A percentile compares a stretch with the other conserved stretches of the same genome.
phyloP scores from a whole-genome alignment of 2,329 filamentous ascomycete species.

The Aspergillus pseudoterreus region DNA sequence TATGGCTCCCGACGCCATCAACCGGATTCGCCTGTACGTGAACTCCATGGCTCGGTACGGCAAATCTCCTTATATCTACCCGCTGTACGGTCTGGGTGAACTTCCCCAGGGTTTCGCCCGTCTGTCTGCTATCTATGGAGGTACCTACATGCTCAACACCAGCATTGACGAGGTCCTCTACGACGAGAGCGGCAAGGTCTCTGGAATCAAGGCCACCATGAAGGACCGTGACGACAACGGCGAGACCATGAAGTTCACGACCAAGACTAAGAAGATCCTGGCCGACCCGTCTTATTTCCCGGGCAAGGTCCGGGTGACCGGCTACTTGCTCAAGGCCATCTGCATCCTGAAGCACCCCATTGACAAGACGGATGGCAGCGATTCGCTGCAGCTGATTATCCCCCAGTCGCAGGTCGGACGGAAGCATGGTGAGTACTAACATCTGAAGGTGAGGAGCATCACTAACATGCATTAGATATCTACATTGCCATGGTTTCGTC shows the following conservation, averaged over 20 bases:
- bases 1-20: constrained; percentile 75
- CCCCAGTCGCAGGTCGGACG: constrained; percentile 95
- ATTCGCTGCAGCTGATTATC: constrained; percentile 94
- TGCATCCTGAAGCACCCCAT: constrained; percentile 96
- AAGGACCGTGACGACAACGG: constrained; percentile 72
- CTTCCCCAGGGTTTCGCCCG: constrained; percentile 96
- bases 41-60: constrained; percentile 97
- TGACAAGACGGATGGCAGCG: constrained; percentile 79
- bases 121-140: constrained; percentile 95
- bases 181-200: constrained; percentile 72
- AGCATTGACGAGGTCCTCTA: constrained; percentile 85
- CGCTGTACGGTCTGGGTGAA: constrained; percentile 93
- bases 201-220: constrained; percentile 97
- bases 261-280: constrained; percentile 92
- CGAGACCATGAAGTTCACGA: constrained; percentile 83
- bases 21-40: constrained; percentile 92
- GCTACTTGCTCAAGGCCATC: constrained; percentile 91
- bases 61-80: constrained; percentile 99
- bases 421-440: constrained; percentile 71
- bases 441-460: no score
- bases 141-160: constrained; percentile 99
- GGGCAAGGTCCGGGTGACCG: constrained; percentile 78
- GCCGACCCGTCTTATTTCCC: constrained; percentile 97
- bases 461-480: constrained; percentile 60
- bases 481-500: constrained; percentile 96